A percentile compares a stretch with the other conserved stretches of the same genome.
Evolutionary conservation across 768 basidiomycete species (phyloP).

Genomic region (Mycena chlorophos): DNA sequence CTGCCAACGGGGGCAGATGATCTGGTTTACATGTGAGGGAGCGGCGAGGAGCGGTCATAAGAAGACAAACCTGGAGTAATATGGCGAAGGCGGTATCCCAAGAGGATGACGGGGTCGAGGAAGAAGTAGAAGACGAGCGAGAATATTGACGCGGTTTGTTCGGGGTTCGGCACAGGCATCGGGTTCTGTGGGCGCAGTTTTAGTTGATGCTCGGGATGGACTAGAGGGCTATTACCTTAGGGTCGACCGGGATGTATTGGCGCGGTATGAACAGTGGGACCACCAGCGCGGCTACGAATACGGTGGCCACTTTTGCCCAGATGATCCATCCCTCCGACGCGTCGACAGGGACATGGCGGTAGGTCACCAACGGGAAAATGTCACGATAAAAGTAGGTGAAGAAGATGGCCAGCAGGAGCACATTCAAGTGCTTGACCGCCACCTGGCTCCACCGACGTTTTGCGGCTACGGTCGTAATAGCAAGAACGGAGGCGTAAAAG

Average conservation of each 20-base stretch:
- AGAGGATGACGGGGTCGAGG: constrained; percentile 52
- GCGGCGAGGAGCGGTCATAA: not conserved
- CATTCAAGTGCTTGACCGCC: constrained; percentile 46
- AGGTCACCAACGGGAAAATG: constrained; percentile 60
- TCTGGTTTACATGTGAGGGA: constrained; percentile 29
- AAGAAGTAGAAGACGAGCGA: constrained; percentile 49
- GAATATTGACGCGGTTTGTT: constrained; percentile 52
- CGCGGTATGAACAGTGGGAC: constrained; percentile 59
- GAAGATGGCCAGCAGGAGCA: constrained; percentile 49
- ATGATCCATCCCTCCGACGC: constrained; percentile 45
- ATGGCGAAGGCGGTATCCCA: constrained; percentile 44
- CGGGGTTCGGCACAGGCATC: constrained; percentile 37
- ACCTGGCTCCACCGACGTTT: constrained; percentile 38
- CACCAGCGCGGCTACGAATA: constrained; percentile 44
- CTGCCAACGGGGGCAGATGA: constrained; percentile 61
- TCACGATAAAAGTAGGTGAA: constrained; percentile 57
- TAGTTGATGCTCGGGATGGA: not conserved
- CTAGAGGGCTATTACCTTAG: constrained; percentile 31
- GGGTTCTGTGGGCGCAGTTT: constrained; percentile 30
- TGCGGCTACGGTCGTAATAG: constrained; percentile 40
- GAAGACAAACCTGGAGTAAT: constrained; percentile 31
- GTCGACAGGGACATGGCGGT: constrained; percentile 51
- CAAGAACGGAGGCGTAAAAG: constrained; percentile 45
- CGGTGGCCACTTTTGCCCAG: constrained; percentile 53
- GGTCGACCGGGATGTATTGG: constrained; percentile 58